Conservation (phyloP, 2,329 filamentous ascomycete species). For the Ophidiomyces ophidiicola region DNA sequence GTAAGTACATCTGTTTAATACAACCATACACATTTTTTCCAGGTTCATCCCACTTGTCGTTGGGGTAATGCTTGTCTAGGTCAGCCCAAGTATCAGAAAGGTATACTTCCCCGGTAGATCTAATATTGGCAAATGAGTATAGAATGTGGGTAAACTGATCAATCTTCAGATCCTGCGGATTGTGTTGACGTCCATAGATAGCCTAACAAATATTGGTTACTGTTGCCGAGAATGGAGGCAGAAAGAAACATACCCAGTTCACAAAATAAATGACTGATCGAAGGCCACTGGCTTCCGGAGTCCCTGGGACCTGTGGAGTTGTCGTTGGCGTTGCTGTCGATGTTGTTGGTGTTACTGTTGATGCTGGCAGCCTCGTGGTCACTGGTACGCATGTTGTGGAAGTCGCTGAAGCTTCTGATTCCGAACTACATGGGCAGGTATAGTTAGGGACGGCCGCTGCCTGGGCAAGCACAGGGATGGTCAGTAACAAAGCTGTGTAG, state of each 20-base stretch:
- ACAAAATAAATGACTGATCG: slow-evolving; percentile 13
- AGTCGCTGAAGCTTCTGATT: no score
- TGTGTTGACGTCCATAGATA: slow-evolving; percentile 74
- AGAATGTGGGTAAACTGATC: slow-evolving; percentile 78
- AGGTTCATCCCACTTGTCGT: slow-evolving; percentile 53
- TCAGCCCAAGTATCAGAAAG: slow-evolving; percentile 60
- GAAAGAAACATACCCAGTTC: slow-evolving; percentile 11
- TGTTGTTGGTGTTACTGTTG: neutral
- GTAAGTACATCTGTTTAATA: slow-evolving; percentile 61
- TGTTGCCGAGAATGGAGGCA: neutral
- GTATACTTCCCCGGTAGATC: slow-evolving; percentile 64
- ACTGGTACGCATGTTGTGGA: no score
- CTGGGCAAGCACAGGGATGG: slow-evolving; percentile 2
- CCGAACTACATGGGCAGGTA: no score
- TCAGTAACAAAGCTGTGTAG: slow-evolving; percentile 3
- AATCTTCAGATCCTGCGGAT: slow-evolving; percentile 70
- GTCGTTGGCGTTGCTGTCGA: no score
- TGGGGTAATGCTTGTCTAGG: slow-evolving; percentile 53
- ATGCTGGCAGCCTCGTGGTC: no score
- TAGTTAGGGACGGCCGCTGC: slow-evolving; percentile 1
- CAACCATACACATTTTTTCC: slow-evolving; percentile 67
- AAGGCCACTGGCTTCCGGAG: slow-evolving; percentile 3
- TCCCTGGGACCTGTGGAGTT: neutral
- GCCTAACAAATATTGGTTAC: slow-evolving; percentile 38
- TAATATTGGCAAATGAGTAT: slow-evolving; percentile 83